Evolutionary conservation across 2,329 filamentous ascomycete species (phyloP).

Genomic region (Fusarium torulosum): DNA sequence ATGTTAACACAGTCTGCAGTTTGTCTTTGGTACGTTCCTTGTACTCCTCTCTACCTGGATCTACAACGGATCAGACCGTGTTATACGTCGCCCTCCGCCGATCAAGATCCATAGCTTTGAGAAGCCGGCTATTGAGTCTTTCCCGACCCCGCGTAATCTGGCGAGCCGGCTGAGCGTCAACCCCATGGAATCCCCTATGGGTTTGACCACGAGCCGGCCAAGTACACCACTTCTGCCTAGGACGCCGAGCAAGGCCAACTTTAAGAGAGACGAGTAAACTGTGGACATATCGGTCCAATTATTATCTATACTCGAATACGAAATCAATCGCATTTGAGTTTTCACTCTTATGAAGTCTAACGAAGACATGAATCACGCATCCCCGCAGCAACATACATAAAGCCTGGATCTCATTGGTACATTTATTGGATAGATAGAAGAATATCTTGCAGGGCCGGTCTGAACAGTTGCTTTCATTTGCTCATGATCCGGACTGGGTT

Average conservation of each 20-base stretch:
- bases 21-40: constrained; percentile 81
- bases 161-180: constrained; percentile 55
- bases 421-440: constrained; percentile 41
- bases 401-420: constrained; percentile 38
- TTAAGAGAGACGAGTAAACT: constrained; percentile 55
- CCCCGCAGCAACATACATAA: constrained; percentile 36
- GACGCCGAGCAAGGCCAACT: constrained; percentile 55
- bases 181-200: constrained; percentile 58
- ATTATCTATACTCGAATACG: constrained; percentile 20
- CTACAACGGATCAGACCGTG: constrained; percentile 77
- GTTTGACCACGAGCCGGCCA: constrained; percentile 61
- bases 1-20: constrained; percentile 64
- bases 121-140: constrained; percentile 73
- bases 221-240: constrained; percentile 59
- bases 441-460: constrained; percentile 10
- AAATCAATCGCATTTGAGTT: constrained; percentile 23
- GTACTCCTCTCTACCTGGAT: constrained; percentile 88
- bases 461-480: constrained; percentile 9
- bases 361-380: constrained; percentile 37
- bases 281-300: not conserved
- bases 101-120: constrained; percentile 81
- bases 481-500: constrained; percentile 1
- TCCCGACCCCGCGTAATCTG: constrained; percentile 54
- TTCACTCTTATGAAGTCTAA: constrained; percentile 38
- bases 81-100: constrained; percentile 68